These are phyloP conservation scores for Sphaerulina populicola DNA, from an alignment of 2,329 filamentous ascomycete species.

Conservation along the genomic window DNA sequence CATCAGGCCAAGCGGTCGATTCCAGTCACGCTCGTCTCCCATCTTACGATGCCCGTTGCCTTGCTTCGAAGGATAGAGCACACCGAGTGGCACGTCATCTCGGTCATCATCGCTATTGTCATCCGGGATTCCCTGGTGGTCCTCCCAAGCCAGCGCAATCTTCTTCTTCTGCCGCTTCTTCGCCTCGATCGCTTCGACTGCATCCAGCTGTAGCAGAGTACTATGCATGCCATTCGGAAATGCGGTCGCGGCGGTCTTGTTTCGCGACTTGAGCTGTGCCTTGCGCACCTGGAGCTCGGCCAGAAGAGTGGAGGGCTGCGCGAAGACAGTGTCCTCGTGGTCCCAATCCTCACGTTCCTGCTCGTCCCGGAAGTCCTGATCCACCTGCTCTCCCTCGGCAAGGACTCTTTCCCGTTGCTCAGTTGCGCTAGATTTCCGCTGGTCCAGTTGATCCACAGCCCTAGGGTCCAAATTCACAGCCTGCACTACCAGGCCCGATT, in stretches of 20 bases:
- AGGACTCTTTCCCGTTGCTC: conserved; percentile 14
- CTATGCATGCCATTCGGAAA: conserved; percentile 76
- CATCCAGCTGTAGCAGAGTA: conserved; percentile 82
- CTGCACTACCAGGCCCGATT: conserved; percentile 20
- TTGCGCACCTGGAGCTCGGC: conserved; percentile 90
- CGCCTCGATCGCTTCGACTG: conserved; percentile 76
- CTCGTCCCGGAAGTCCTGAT: conserved; percentile 41
- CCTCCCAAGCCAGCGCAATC: conserved; percentile 87
- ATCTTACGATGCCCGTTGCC: conserved; percentile 43
- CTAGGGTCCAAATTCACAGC: conserved; percentile 30
- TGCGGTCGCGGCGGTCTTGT: conserved; percentile 55
- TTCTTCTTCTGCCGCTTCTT: conserved; percentile 64
- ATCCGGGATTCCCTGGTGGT: conserved; percentile 39
- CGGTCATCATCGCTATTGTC: conserved; percentile 50
- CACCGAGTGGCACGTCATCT: conserved; percentile 78
- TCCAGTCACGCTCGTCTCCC: conserved; percentile 40
- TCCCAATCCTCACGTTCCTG: conserved; percentile 39
- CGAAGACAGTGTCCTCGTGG: conserved; percentile 48
- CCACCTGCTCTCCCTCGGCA: conserved; percentile 32
- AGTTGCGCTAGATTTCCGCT: conserved; percentile 23
- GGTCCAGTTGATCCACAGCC: conserved; percentile 19
- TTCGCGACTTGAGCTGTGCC: conserved; percentile 74
- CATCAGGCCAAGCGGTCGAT: conserved; percentile 63
- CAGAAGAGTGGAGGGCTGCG: conserved; percentile 78
- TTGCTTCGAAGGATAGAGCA: conserved; percentile 61